phyloP scores from a whole-genome alignment of 2,329 filamentous ascomycete species.

The Aspergillus luchuensis region DNA sequence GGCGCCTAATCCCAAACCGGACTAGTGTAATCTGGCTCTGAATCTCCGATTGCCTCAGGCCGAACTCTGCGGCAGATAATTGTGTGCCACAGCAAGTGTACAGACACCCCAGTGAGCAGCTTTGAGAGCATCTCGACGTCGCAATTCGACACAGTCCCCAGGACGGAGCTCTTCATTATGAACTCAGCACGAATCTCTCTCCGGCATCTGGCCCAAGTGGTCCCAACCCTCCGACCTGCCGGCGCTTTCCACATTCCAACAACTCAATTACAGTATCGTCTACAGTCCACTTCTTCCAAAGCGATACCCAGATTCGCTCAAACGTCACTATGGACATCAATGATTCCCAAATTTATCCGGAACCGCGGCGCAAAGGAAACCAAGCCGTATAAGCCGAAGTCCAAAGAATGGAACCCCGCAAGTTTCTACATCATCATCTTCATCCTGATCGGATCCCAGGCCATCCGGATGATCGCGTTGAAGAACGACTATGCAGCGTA shows the following conservation, averaged over 20 bases:
- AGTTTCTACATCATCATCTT: constrained; percentile 83
- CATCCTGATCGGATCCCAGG: constrained; percentile 88
- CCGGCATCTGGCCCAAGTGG: constrained; percentile 7
- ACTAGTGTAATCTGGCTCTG: constrained; percentile 9
- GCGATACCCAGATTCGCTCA: constrained; percentile 56
- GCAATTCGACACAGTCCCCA: constrained; percentile 7
- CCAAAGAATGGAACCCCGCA: constrained; percentile 75
- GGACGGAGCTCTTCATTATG: constrained; percentile 20
- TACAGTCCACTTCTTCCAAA: constrained; percentile 21
- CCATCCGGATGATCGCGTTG: constrained; percentile 85
- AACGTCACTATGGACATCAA: constrained; percentile 66
- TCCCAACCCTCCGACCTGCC: constrained; percentile 20
- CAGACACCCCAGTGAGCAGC: too few relatives aligned
- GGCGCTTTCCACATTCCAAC: constrained; percentile 63
- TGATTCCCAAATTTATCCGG: constrained; percentile 63
- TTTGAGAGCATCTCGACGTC: not conserved
- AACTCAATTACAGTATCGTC: constrained; percentile 37
- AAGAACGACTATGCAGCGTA: constrained; percentile 74
- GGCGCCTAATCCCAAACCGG: constrained; percentile 21
- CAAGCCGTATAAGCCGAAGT: constrained; percentile 41
- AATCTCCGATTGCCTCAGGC: constrained; percentile 13
- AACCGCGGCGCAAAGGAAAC: constrained; percentile 35
- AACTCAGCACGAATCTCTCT: constrained; percentile 17
- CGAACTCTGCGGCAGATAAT: constrained; percentile 5
- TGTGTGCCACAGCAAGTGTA: not conserved